A percentile compares a stretch with the other conserved stretches of the same genome.
These are phyloP conservation scores for Sporodiniella umbellata DNA, from an alignment of 371 early-diverging fungal species.

Conservation along the genomic window DNA sequence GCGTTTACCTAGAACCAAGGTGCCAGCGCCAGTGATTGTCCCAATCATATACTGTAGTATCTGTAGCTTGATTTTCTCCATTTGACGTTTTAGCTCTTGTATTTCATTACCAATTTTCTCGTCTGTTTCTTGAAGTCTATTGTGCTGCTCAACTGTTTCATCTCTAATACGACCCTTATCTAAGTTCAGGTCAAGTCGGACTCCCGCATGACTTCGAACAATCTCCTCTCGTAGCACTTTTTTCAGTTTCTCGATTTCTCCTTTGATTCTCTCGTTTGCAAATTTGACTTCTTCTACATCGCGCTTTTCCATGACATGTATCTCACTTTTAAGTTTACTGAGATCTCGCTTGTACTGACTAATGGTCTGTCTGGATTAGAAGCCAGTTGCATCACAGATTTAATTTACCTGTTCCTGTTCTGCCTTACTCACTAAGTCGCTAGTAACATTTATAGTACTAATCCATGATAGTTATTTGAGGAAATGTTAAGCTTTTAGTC, in stretches of 20 bases:
- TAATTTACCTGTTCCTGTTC: slow-evolving; percentile 75
- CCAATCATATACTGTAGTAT: slow-evolving; percentile 83
- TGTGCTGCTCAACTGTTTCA: slow-evolving; percentile 79
- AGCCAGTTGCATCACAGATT: neutral
- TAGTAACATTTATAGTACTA: slow-evolving; percentile 57
- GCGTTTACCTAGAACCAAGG: slow-evolving; percentile 65
- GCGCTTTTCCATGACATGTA: slow-evolving; percentile 84
- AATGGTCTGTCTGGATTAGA: slow-evolving; percentile 51
- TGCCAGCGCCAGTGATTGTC: slow-evolving; percentile 83
- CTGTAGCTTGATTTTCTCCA: slow-evolving; percentile 90
- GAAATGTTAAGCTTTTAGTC: no score
- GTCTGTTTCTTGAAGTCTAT: slow-evolving; percentile 82
- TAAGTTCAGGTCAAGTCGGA: slow-evolving; percentile 83
- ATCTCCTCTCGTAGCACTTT: slow-evolving; percentile 82
- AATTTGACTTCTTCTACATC: slow-evolving; percentile 84
- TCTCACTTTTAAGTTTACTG: slow-evolving; percentile 80
- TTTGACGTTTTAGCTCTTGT: slow-evolving; percentile 69
- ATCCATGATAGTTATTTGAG: no score
- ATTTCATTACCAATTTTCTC: slow-evolving; percentile 88
- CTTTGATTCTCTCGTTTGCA: slow-evolving; percentile 76
- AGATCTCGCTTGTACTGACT: slow-evolving; percentile 87
- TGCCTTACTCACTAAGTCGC: slow-evolving; percentile 71
- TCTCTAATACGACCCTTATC: slow-evolving; percentile 91
- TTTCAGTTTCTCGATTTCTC: slow-evolving; percentile 81
- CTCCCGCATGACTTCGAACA: slow-evolving; percentile 84